Evolutionary conservation across 352 stramenopile species (phyloP).

Genomic region (Phytopythium vexans): DNA sequence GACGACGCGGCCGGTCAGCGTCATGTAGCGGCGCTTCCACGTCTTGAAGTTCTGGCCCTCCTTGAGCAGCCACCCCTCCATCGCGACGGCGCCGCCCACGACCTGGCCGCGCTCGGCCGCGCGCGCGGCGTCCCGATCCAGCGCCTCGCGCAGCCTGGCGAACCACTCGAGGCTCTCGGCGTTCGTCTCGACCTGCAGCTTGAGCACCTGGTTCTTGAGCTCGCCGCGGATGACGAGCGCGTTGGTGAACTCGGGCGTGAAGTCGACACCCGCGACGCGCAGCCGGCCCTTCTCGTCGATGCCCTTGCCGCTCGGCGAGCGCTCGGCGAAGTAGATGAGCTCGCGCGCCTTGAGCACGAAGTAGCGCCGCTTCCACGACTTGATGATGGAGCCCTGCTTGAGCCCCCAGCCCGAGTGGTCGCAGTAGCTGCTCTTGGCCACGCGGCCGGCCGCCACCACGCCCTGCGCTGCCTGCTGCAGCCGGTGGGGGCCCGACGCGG

Average conservation of each 20-base stretch:
- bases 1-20: conserved; percentile 46
- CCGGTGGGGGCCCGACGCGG: not conserved
- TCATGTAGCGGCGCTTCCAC: conserved; percentile 85
- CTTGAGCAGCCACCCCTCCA: conserved; percentile 78
- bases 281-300: conserved; percentile 76
- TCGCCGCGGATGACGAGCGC: conserved; percentile 55
- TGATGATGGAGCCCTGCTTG: conserved; percentile 82
- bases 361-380: conserved; percentile 82
- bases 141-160: conserved; percentile 36
- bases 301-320: conserved; percentile 65
- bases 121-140: conserved; percentile 6
- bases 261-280: conserved; percentile 54
- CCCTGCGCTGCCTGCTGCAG: conserved; percentile 34
- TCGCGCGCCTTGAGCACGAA: conserved; percentile 78
- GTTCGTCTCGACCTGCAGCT: conserved; percentile 68
- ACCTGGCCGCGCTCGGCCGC: conserved; percentile 1
- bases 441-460: conserved; percentile 41
- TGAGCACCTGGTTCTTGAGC: conserved; percentile 70
- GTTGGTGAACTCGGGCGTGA: conserved; percentile 64
- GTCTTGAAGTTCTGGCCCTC: conserved; percentile 88
- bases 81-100: conserved; percentile 21
- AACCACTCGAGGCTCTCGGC: conserved; percentile 62
- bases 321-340: conserved; percentile 75
- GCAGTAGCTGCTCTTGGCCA: conserved; percentile 62
- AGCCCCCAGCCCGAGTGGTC: conserved; percentile 73